phyloP scores from a whole-genome alignment of 306 rosid species.

The Dalbergia oliveri region DNA sequence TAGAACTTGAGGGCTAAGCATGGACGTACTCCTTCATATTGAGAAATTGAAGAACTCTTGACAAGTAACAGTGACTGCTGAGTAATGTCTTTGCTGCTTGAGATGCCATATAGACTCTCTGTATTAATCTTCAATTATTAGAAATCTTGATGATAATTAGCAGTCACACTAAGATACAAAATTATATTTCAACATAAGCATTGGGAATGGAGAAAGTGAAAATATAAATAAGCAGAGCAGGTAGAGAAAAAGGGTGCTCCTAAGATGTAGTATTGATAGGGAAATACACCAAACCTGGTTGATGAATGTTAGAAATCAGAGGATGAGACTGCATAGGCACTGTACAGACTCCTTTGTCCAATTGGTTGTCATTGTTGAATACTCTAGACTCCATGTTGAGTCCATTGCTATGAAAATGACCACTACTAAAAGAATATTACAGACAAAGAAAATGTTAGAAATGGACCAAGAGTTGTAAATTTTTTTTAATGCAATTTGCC shows the following conservation, averaged over 20 bases:
- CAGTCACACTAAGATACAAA: conserved; percentile 26
- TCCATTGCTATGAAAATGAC: conserved; percentile 42
- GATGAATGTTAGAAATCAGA: conserved; percentile 45
- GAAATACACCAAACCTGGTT: conserved; percentile 62
- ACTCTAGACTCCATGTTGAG: conserved; percentile 51
- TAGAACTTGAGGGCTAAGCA: not conserved
- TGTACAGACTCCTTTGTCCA: conserved; percentile 47
- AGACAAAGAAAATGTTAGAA: not conserved
- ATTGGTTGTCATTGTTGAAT: conserved; percentile 51
- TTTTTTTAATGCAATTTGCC: not conserved
- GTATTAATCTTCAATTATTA: conserved; percentile 29
- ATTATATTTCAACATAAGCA: not conserved
- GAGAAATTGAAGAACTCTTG: conserved; percentile 48
- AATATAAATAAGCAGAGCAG: conserved; percentile 18
- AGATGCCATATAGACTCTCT: conserved; percentile 44
- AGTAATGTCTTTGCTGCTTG: conserved; percentile 42
- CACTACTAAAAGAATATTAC: not conserved
- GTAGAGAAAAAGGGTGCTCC: conserved; percentile 35
- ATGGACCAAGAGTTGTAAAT: not conserved
- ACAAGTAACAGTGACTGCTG: conserved; percentile 53
- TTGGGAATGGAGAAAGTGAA: conserved; percentile 21
- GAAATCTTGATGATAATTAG: not conserved
- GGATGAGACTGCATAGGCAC: conserved; percentile 43
- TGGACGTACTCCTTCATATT: conserved; percentile 42
- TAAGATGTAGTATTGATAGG: conserved; percentile 4